Percentiles rank a stretch among this genome's conserved stretches.
These are phyloP conservation scores for Scheffersomyces titani DNA, from an alignment of 1,139 yeast genomes.

Conservation along the genomic window DNA sequence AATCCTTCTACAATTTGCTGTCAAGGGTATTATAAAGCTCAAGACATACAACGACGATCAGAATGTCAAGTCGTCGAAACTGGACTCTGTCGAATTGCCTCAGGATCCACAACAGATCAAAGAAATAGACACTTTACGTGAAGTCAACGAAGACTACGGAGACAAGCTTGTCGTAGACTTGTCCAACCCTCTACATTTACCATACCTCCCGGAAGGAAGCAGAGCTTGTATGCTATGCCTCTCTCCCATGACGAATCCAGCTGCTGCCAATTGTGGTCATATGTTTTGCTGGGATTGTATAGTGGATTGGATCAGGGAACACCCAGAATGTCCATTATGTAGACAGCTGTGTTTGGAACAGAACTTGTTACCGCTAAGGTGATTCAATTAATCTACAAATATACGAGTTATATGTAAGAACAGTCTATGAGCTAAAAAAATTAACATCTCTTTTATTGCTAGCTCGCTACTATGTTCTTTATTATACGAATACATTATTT, in stretches of 20 bases:
- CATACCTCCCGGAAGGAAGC: slow-evolving; percentile 70
- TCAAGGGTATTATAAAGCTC: slow-evolving; percentile 41
- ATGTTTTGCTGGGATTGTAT: slow-evolving; percentile 91
- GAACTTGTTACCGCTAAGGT: slow-evolving; percentile 67
- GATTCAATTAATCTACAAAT: neutral
- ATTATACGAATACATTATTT: too few species aligned
- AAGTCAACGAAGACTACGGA: neutral
- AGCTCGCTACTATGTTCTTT: too few species aligned
- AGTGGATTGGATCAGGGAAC: slow-evolving; percentile 85
- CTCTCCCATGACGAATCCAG: slow-evolving; percentile 76
- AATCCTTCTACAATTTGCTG: slow-evolving; percentile 59
- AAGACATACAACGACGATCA: slow-evolving; percentile 28
- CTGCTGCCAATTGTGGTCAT: slow-evolving; percentile 91
- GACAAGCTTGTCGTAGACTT: slow-evolving; percentile 42
- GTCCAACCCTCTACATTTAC: slow-evolving; percentile 55
- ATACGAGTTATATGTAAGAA: slow-evolving; percentile 5
- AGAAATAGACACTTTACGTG: neutral
- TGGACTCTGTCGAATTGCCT: slow-evolving; percentile 1
- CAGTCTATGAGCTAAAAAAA: neutral
- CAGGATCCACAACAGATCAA: slow-evolving; percentile 10
- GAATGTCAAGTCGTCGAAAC: slow-evolving; percentile 2
- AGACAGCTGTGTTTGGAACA: slow-evolving; percentile 76
- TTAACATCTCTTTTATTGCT: too few species aligned
- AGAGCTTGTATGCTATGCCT: slow-evolving; percentile 84
- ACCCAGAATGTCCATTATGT: slow-evolving; percentile 91